Conservation (phyloP, 768 basidiomycete genomes). For the Lactarius pseudohatsudake region DNA sequence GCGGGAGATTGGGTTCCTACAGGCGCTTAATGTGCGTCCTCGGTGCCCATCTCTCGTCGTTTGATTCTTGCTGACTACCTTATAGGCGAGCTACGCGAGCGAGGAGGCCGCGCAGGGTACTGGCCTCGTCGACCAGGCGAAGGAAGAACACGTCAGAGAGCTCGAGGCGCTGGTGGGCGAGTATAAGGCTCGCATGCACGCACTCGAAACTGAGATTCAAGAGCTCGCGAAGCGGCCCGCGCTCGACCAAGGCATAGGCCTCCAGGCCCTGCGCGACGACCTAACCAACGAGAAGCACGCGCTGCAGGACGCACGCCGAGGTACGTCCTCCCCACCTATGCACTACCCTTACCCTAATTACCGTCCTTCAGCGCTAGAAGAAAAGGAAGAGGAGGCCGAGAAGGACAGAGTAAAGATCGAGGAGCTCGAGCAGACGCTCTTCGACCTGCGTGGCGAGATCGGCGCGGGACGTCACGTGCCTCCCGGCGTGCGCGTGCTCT, state of each 20-base stretch:
- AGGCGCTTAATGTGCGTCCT: slow-evolving; percentile 60
- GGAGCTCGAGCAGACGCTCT: slow-evolving; percentile 72
- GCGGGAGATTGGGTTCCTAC: slow-evolving; percentile 63
- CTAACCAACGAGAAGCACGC: slow-evolving; percentile 39
- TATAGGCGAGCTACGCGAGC: slow-evolving; percentile 60
- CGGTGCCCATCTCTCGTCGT: too few relatives aligned
- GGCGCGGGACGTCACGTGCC: slow-evolving; percentile 75
- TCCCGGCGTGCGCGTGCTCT: slow-evolving; percentile 63
- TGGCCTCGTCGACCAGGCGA: slow-evolving; percentile 38
- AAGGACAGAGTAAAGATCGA: slow-evolving; percentile 57
- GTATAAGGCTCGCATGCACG: slow-evolving; percentile 50
- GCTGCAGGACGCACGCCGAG: slow-evolving; percentile 40
- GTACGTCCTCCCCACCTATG: slow-evolving; percentile 33
- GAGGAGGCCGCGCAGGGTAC: slow-evolving; percentile 48
- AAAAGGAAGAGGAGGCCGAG: slow-evolving; percentile 39
- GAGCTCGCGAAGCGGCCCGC: slow-evolving; percentile 41
- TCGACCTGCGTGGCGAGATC: slow-evolving; percentile 74
- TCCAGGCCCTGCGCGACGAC: slow-evolving; percentile 43
- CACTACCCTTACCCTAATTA: neutral
- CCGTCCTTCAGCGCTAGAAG: slow-evolving; percentile 45
- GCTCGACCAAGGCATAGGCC: slow-evolving; percentile 30
- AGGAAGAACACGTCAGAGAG: slow-evolving; percentile 48
- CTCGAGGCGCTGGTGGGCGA: slow-evolving; percentile 56
- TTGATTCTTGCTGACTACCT: neutral
- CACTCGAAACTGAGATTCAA: slow-evolving; percentile 51